Conservation (phyloP, 106 monocot genomes). For the Gastrodia elata region DNA sequence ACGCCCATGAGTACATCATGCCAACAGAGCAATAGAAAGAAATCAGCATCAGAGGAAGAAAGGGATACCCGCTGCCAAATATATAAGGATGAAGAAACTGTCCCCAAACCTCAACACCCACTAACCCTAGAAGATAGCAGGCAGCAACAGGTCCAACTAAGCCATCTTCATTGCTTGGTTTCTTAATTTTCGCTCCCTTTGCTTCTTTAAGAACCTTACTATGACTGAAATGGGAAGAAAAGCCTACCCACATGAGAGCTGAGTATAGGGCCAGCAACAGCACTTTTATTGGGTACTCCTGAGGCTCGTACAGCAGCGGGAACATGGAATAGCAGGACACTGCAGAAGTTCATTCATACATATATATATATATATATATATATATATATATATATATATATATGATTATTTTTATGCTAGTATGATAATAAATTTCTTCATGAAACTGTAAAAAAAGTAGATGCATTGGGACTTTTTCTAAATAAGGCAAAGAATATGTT, state of each 20-base stretch:
- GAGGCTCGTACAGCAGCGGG: conserved; percentile 74
- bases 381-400: no score
- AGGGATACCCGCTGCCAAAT: conserved; percentile 56
- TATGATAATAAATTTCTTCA: background rate
- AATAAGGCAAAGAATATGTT: background rate
- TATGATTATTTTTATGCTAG: background rate
- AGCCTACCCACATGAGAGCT: conserved; percentile 42
- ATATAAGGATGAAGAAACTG: conserved; percentile 60
- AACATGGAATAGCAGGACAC: conserved; percentile 95
- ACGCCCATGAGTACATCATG: conserved; percentile 88
- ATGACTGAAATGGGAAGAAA: conserved; percentile 37
- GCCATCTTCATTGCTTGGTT: background rate
- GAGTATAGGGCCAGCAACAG: conserved; percentile 43
- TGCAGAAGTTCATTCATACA: conserved; percentile 40
- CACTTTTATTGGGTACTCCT: conserved; percentile 78
- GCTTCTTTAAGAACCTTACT: background rate
- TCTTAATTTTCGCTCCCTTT: background rate
- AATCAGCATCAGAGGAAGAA: conserved; percentile 81
- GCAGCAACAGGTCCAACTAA: conserved; percentile 36
- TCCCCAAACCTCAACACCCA: conserved; percentile 60
- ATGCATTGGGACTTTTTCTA: background rate
- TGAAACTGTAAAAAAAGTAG: background rate
- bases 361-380: no score
- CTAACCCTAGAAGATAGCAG: conserved; percentile 48
- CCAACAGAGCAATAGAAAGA: conserved; percentile 72